These are phyloP conservation scores for Phytopythium oedochilum DNA, from an alignment of 352 stramenopile species.

Conservation along the genomic window DNA sequence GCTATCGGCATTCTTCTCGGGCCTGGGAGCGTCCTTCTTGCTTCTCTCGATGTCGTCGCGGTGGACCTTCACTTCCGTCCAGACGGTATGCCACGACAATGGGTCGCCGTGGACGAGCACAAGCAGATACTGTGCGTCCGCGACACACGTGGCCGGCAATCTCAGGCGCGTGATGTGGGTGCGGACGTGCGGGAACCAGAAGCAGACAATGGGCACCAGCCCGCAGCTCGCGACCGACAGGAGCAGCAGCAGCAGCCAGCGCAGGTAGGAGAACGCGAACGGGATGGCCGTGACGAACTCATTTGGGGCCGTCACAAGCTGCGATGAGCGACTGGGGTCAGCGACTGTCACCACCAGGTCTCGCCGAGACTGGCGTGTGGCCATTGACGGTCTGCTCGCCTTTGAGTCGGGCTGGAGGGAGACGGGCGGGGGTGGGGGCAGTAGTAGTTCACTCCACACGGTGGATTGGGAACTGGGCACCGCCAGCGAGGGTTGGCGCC, in stretches of 20 bases:
- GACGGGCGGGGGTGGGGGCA: too few species aligned
- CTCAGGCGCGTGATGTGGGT: slow-evolving; percentile 39
- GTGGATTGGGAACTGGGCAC: too few species aligned
- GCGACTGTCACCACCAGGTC: slow-evolving; percentile 2
- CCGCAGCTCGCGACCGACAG: slow-evolving; percentile 25
- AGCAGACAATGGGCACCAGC: slow-evolving; percentile 28
- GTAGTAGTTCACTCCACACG: too few species aligned
- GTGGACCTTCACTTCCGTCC: slow-evolving; percentile 4
- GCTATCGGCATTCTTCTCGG: neutral
- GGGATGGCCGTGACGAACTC: slow-evolving; percentile 38
- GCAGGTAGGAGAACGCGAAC: slow-evolving; percentile 36
- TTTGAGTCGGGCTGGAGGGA: too few species aligned
- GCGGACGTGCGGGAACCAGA: slow-evolving; percentile 70
- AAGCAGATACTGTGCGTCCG: slow-evolving; percentile 45
- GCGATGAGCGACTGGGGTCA: slow-evolving; percentile 10
- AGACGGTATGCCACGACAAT: slow-evolving; percentile 5
- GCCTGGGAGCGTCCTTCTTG: neutral
- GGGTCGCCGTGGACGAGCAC: slow-evolving; percentile 30
- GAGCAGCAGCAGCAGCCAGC: slow-evolving; percentile 27
- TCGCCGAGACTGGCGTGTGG: neutral
- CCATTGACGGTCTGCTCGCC: neutral
- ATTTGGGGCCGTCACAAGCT: slow-evolving; percentile 40
- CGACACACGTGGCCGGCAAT: slow-evolving; percentile 18
- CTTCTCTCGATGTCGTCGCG: neutral
- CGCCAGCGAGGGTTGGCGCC: too few species aligned